Evolutionary conservation across 257 asterid genomes (phyloP).

Genomic region (Eustoma russellianum): DNA sequence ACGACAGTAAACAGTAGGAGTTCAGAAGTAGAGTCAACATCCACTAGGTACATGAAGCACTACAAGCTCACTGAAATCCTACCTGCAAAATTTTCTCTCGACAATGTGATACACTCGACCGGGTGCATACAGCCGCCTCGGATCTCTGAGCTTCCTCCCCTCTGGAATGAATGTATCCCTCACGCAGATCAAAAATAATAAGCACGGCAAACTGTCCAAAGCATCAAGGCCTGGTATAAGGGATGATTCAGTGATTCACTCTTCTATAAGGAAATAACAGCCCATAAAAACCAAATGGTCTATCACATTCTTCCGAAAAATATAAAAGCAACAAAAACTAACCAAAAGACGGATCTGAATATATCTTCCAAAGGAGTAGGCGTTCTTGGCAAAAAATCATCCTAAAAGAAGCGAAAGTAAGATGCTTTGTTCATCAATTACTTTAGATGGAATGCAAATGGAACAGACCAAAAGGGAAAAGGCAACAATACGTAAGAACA

Average conservation of each 20-base stretch:
- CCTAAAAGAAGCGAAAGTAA: slow-evolving; percentile 34
- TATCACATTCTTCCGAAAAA: slow-evolving; percentile 3
- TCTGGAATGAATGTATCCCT: slow-evolving; percentile 95
- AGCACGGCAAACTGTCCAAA: slow-evolving; percentile 97
- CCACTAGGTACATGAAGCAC: too few relatives aligned
- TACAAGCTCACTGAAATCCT: slow-evolving; percentile 6
- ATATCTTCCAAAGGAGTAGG: slow-evolving; percentile 92
- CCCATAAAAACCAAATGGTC: slow-evolving; percentile 7
- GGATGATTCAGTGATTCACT: slow-evolving; percentile 19
- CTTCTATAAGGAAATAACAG: slow-evolving; percentile 14
- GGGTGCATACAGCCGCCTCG: slow-evolving; percentile 87
- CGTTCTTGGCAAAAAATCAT: slow-evolving; percentile 94
- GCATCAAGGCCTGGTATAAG: slow-evolving; percentile 43
- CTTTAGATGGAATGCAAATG: too few relatives aligned
- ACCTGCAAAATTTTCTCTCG: slow-evolving; percentile 92
- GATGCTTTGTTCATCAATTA: background rate
- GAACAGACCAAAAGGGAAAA: too few relatives aligned
- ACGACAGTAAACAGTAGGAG: too few relatives aligned
- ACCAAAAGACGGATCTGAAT: slow-evolving; percentile 89
- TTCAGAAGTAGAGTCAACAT: too few relatives aligned
- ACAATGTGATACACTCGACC: slow-evolving; percentile 95
- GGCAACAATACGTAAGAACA: too few relatives aligned
- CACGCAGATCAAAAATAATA: slow-evolving; percentile 73
- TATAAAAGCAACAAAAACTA: slow-evolving; percentile 21
- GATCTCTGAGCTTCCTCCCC: slow-evolving; percentile 89